phyloP scores from a whole-genome alignment of 2,329 filamentous ascomycete species.

The Penicillium sclerotigenum region DNA sequence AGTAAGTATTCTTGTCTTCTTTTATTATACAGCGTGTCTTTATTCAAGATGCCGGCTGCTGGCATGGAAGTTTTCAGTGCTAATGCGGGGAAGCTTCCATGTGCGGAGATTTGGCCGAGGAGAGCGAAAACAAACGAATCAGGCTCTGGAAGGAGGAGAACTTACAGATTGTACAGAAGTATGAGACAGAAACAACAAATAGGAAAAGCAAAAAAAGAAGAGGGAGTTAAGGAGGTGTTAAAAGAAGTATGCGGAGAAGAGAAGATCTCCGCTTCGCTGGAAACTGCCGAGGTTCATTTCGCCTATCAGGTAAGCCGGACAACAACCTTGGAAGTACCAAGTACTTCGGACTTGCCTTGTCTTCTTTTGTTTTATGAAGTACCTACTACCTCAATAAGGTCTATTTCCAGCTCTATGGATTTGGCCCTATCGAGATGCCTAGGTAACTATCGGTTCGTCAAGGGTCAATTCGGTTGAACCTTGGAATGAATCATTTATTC shows the following conservation, averaged over 20 bases:
- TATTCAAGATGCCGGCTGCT: not conserved
- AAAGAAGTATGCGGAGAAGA: conserved; percentile 6
- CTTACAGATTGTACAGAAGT: conserved; percentile 14
- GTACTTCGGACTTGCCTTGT: not conserved
- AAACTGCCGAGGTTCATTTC: conserved; percentile 26
- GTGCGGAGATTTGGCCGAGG: not conserved
- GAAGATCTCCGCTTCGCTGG: conserved; percentile 20
- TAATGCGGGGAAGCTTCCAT: conserved; percentile 23
- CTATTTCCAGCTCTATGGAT: not conserved
- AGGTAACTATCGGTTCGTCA: conserved; percentile 4
- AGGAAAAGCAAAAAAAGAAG: not conserved
- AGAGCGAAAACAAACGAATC: not conserved
- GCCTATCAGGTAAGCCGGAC: conserved; percentile 7
- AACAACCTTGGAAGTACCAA: conserved; percentile 10
- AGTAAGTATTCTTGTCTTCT: not conserved
- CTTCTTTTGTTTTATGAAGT: not conserved
- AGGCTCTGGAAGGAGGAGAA: not conserved
- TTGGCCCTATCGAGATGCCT: conserved; percentile 8
- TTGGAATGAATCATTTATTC: not conserved
- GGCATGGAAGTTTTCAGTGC: conserved; percentile 5
- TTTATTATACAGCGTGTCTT: not conserved
- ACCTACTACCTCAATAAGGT: not conserved
- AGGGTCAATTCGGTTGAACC: not conserved
- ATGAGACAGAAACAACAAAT: not conserved
- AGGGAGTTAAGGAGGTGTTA: not conserved